These are phyloP conservation scores for Sphaerostilbella broomeana DNA, from an alignment of 2,329 filamentous ascomycete genomes.

Conservation along the genomic window DNA sequence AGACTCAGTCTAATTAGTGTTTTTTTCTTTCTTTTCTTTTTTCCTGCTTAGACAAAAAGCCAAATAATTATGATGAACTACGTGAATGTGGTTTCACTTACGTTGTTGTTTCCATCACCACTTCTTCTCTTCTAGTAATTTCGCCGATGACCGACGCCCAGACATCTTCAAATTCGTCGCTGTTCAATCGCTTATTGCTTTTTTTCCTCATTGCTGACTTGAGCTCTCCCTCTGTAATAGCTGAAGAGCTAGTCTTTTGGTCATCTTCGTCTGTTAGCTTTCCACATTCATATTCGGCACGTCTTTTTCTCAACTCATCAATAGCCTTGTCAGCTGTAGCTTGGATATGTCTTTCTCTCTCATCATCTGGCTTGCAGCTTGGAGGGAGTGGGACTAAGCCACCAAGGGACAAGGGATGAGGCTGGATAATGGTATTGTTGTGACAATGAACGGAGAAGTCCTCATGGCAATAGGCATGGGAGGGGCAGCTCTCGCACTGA, in stretches of 20 bases:
- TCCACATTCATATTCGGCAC: conserved; percentile 87
- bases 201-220: conserved; percentile 70
- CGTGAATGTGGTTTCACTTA: conserved; percentile 40
- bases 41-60: conserved; percentile 35
- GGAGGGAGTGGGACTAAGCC: conserved; percentile 80
- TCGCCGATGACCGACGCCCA: conserved; percentile 70
- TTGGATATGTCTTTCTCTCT: conserved; percentile 81
- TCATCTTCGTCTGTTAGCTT: conserved; percentile 58
- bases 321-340: conserved; percentile 82
- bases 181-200: conserved; percentile 74
- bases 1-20: conserved; percentile 82
- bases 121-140: conserved; percentile 56
- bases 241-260: conserved; percentile 50
- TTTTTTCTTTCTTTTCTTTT: too few relatives aligned
- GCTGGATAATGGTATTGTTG: conserved; percentile 75
- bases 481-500: conserved; percentile 82
- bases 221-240: conserved; percentile 61
- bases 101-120: conserved; percentile 39
- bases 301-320: conserved; percentile 75
- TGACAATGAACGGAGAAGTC: conserved; percentile 76
- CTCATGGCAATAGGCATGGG: conserved; percentile 81
- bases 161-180: conserved; percentile 86
- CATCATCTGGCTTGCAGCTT: conserved; percentile 89
- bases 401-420: conserved; percentile 74
- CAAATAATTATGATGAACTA: background rate